These are phyloP conservation scores for Cryptococcus sp. DNA, from an alignment of 1,284 basidiomycete species.

Conservation along the genomic window DNA sequence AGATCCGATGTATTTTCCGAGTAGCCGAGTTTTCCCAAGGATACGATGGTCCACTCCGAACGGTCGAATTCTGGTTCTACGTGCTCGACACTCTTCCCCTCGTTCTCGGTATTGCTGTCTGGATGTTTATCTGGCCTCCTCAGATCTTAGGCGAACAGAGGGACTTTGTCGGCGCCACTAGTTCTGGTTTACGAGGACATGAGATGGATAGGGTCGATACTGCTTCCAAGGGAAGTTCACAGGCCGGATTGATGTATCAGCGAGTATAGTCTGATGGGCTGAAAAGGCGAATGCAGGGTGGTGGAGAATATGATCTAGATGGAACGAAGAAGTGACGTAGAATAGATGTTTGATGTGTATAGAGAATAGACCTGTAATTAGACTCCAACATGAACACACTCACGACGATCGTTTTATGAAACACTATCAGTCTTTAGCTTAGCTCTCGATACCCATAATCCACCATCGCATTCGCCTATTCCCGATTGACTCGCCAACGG, in stretches of 20 bases:
- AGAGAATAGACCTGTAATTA: too few species aligned
- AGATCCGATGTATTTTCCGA: slow-evolving; percentile 62
- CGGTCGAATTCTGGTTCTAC: slow-evolving; percentile 61
- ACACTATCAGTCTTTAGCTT: too few species aligned
- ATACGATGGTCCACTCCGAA: slow-evolving; percentile 60
- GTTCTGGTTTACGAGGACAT: neutral
- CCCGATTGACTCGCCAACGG: too few species aligned
- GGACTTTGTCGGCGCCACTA: neutral
- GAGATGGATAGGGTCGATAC: neutral
- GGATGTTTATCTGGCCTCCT: slow-evolving; percentile 34
- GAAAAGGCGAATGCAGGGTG: too few species aligned
- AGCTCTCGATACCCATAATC: too few species aligned
- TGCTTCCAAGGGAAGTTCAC: neutral
- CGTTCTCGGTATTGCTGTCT: slow-evolving; percentile 55
- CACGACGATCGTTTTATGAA: too few species aligned
- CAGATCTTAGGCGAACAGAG: neutral
- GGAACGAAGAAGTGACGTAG: too few species aligned
- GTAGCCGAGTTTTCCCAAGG: slow-evolving; percentile 64
- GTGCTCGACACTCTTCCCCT: slow-evolving; percentile 58
- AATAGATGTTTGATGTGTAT: too few species aligned
- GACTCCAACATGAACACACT: too few species aligned
- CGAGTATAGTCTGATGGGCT: neutral
- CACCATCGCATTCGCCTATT: too few species aligned
- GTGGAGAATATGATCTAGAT: too few species aligned
- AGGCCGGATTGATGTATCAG: neutral